Evolutionary conservation across 1,284 basidiomycete genomes (phyloP), one percentile per base, ranked within the genome.

Genomic region (Microstroma glucosiphilum): DNA sequence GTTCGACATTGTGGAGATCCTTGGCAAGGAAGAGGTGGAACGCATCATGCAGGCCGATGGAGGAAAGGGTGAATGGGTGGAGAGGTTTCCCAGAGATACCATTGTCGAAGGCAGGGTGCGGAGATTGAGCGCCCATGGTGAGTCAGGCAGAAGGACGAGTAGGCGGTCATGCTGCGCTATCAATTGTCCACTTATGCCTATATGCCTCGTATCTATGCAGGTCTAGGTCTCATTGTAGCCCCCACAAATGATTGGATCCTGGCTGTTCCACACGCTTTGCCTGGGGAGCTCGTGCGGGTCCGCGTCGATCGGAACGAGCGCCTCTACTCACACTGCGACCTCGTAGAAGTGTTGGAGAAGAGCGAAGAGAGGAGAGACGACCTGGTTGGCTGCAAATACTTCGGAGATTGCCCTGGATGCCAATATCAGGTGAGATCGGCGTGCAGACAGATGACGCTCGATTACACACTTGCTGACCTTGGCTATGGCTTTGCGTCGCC

Each of bases 361-460:
- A 62, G 69, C 46, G 62, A 54, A 19, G 51, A 56, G 0, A 66
- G 73, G 23, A 43, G 66, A 15, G 65, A 68, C 25, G 66, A 68
- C 6, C 63, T 76, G 49, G 68, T 77, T 4, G 57, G 61, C n/a
- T 79, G 77, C 69, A 69, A 67, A 40, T 79, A 79, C 64, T 79
- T 79, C 69, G 68, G 69, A 23, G 60, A 64, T 23, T 79, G 77
- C 60, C 71, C 71, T n/a, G 77, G 77, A 3, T 79, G 76, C 57
- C 76, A 78, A 61, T 78, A 78, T 56, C 65, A 66, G 58, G 58
- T 59, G 26, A 26, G 51, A 23, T n/a, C 4, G 8, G 25, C 51
- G 26, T 54, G 21, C n/a, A 54, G 15, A 7, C 15, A 43, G 51
- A 13, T 15, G 49, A 23, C 26, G 25, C 13, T 54, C 25, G 21